Conservation (phyloP, 1,284 basidiomycete genomes). For the Fomitopsis betulina region DNA sequence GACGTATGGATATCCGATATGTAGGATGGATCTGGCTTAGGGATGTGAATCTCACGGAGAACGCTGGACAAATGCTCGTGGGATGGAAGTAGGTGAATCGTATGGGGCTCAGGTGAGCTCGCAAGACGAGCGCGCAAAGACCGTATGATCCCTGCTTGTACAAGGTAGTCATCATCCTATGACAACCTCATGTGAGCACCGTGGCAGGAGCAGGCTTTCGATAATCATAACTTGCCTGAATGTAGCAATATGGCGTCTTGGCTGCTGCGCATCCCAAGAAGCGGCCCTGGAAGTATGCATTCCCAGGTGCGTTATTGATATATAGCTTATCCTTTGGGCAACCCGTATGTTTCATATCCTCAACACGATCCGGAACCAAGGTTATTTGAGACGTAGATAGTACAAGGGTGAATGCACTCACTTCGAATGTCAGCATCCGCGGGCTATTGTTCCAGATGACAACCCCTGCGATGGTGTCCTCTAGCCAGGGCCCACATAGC, state of each 20-base stretch:
- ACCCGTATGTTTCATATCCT: constrained; percentile 44
- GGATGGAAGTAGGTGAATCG: constrained; percentile 55
- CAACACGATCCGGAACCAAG: constrained; percentile 3
- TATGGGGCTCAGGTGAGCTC: constrained; percentile 19
- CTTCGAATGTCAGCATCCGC: constrained; percentile 35
- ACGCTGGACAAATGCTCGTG: constrained; percentile 53
- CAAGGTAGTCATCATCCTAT: constrained; percentile 67
- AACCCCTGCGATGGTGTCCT: constrained; percentile 45
- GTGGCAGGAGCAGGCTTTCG: neutral
- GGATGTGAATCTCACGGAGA: constrained; percentile 23
- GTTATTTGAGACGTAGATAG: neutral
- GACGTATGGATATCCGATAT: constrained; percentile 42
- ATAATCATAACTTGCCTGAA: constrained; percentile 40
- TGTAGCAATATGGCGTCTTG: constrained; percentile 52
- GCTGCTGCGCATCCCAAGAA: constrained; percentile 55
- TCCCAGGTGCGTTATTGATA: constrained; percentile 54
- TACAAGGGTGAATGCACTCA: constrained; percentile 21
- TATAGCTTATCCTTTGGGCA: constrained; percentile 42
- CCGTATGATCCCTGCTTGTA: constrained; percentile 52
- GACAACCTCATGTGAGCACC: constrained; percentile 1
- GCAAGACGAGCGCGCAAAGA: constrained; percentile 39
- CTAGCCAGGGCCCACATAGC: constrained; percentile 44
- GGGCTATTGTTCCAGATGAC: constrained; percentile 66
- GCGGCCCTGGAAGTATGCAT: constrained; percentile 62
- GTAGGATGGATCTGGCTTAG: constrained; percentile 9